phyloP scores from a whole-genome alignment of 495 filamentous ascomycete species.

The Neurospora sp. region DNA sequence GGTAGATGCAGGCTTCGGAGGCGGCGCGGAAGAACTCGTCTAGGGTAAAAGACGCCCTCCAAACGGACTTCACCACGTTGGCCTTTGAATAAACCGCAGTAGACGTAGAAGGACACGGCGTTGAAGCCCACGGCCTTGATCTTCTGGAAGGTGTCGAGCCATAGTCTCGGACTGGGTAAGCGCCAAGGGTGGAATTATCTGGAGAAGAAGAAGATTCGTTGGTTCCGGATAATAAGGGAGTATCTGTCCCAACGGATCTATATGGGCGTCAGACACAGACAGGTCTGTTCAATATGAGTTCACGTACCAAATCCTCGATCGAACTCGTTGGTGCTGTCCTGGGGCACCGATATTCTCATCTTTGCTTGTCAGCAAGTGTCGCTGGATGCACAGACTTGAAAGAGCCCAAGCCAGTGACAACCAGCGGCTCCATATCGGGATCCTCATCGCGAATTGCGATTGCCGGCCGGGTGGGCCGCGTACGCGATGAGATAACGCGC shows the following conservation, averaged over 20 bases:
- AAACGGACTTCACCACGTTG: not conserved
- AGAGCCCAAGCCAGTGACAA: not conserved
- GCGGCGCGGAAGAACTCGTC: not conserved
- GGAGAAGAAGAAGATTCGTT: not conserved
- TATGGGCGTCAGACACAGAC: not conserved
- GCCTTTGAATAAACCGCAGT: not conserved
- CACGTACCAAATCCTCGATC: not conserved
- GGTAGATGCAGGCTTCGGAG: not conserved
- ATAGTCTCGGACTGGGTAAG: not conserved
- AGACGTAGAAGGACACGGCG: not conserved
- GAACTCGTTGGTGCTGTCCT: not conserved
- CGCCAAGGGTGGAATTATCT: not conserved
- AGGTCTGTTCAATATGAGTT: not conserved
- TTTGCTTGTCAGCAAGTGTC: not conserved
- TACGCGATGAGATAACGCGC: not conserved
- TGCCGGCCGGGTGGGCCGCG: not conserved
- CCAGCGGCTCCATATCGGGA: not conserved
- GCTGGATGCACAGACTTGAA: not conserved
- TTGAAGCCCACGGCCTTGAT: not conserved
- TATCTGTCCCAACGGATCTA: not conserved
- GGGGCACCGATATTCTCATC: not conserved
- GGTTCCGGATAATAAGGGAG: not conserved
- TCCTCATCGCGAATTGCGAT: not conserved
- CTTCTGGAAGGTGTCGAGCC: not conserved
- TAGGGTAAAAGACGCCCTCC: not conserved